phyloP scores from a whole-genome alignment of 352 stramenopile genomes.

The Globisporangium polare region DNA sequence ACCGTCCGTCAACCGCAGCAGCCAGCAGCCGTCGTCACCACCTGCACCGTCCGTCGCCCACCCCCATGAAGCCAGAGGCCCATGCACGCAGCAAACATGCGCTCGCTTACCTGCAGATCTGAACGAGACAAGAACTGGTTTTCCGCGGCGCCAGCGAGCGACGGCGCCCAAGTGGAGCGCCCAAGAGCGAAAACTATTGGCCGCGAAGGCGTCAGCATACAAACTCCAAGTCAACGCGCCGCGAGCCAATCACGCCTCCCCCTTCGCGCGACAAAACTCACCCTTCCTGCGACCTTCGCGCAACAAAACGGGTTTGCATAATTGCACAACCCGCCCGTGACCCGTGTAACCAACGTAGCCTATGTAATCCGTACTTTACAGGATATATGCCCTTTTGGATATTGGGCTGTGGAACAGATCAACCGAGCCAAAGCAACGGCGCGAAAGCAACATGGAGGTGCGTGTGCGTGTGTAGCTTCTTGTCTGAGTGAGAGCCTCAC shows the following conservation, averaged over 20 bases:
- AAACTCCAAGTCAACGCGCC: slow-evolving; percentile 41
- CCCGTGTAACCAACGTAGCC: neutral
- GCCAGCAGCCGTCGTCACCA: neutral
- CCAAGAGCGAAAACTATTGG: slow-evolving; percentile 71
- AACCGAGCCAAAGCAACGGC: neutral
- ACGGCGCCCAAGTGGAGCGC: slow-evolving; percentile 13
- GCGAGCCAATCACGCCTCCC: slow-evolving; percentile 31
- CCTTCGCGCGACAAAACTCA: neutral
- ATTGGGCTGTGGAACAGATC: neutral
- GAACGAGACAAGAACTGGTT: slow-evolving; percentile 83
- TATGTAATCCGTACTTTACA: no score
- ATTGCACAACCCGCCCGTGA: neutral
- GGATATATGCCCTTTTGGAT: no score
- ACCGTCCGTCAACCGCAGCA: neutral
- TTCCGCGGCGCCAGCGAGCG: slow-evolving; percentile 4
- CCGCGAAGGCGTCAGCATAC: slow-evolving; percentile 68
- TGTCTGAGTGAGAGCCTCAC: neutral
- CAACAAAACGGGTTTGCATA: neutral
- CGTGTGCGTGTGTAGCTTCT: neutral
- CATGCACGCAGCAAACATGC: neutral
- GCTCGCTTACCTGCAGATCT: slow-evolving; percentile 60
- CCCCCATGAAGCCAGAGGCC: neutral
- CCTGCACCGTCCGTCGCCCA: neutral
- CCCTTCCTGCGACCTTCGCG: no score
- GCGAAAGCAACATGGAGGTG: slow-evolving; percentile 21